These are phyloP conservation scores for Sporopachydermia cereana DNA, from an alignment of 1,139 yeast genomes.

Conservation along the genomic window DNA sequence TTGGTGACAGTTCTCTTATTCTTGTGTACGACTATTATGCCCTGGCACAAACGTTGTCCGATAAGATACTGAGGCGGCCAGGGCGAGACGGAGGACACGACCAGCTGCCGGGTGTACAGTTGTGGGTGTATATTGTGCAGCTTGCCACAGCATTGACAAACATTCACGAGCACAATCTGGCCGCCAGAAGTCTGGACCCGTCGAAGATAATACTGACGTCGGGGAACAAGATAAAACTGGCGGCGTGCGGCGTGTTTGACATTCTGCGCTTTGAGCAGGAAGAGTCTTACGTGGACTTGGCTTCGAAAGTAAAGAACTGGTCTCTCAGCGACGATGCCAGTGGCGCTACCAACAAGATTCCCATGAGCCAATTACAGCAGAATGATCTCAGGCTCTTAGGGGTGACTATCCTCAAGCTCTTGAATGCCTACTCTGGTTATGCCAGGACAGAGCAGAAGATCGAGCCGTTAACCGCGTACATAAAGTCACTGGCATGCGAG, in stretches of 20 bases:
- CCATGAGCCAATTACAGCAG: constrained; percentile 29
- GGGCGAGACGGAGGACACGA: constrained; percentile 26
- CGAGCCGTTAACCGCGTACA: too few relatives aligned
- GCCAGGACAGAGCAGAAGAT: too few relatives aligned
- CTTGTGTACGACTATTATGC: constrained; percentile 64
- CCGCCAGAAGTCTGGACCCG: constrained; percentile 52
- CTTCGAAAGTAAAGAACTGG: neutral
- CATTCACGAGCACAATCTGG: constrained; percentile 51
- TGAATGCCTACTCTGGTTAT: constrained; percentile 18
- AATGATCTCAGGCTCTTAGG: constrained; percentile 51
- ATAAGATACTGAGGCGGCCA: neutral
- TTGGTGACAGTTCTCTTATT: constrained; percentile 48
- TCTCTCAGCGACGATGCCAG: constrained; percentile 7
- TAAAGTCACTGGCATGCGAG: neutral
- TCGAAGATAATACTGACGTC: constrained; percentile 63
- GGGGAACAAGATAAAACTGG: constrained; percentile 58
- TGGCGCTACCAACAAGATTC: constrained; percentile 9
- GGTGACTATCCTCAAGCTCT: constrained; percentile 42
- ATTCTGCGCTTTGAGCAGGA: constrained; percentile 37
- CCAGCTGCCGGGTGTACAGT: constrained; percentile 50
- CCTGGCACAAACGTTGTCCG: constrained; percentile 37
- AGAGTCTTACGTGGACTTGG: constrained; percentile 1
- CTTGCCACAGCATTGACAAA: constrained; percentile 52
- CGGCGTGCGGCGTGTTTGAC: constrained; percentile 65
- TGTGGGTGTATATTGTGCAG: constrained; percentile 75